A percentile compares a stretch with the other conserved stretches of the same genome.
Evolutionary conservation across 257 asterid species (phyloP).

Genomic region (Primulina eburnea): DNA sequence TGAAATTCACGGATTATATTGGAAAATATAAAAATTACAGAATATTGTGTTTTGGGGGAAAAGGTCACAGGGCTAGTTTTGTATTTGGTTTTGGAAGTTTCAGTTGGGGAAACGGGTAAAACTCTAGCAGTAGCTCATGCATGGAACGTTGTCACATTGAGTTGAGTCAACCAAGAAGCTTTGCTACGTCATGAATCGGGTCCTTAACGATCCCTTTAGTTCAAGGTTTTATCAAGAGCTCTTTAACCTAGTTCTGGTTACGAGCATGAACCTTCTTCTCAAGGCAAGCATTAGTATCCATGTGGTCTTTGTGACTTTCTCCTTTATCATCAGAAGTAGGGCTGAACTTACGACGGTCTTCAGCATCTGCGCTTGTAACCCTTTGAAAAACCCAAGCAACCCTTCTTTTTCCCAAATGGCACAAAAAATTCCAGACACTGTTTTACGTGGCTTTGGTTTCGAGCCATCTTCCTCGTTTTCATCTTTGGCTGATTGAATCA

Average conservation of each 20-base stretch:
- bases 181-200: too few relatives aligned
- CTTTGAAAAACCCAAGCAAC: conserved; percentile 71
- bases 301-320: conserved; percentile 73
- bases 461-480: conserved; percentile 43
- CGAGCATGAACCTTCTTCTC: conserved; percentile 48
- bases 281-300: conserved; percentile 75
- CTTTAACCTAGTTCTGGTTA: conserved; percentile 47
- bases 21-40: too few relatives aligned
- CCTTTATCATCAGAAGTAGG: conserved; percentile 81
- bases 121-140: too few relatives aligned
- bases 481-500: conserved; percentile 76
- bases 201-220: too few relatives aligned
- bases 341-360: conserved; percentile 87
- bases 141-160: too few relatives aligned
- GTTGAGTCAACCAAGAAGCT: too few relatives aligned
- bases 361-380: conserved; percentile 81
- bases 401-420: conserved; percentile 84
- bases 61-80: too few relatives aligned
- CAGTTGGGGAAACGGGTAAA: too few relatives aligned
- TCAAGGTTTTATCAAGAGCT: conserved; percentile 27
- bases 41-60: too few relatives aligned
- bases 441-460: conserved; percentile 41
- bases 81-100: too few relatives aligned
- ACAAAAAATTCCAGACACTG: conserved; percentile 48
- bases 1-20: too few relatives aligned